These are phyloP conservation scores for Pelargonium myrrhifolium DNA, from an alignment of 441 rosid species.

Conservation along the genomic window DNA sequence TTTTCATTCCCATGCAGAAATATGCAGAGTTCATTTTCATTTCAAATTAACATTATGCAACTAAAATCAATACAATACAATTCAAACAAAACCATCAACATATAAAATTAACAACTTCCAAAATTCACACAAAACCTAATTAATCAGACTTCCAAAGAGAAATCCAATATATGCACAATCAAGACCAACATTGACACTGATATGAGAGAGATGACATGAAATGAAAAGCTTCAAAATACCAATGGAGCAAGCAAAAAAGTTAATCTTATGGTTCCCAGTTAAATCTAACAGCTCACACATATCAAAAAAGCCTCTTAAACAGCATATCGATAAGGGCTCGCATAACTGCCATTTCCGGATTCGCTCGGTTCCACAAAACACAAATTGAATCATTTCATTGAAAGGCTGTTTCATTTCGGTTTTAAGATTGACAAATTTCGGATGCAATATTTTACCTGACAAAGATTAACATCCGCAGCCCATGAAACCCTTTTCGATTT, in stretches of 20 bases:
- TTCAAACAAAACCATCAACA: not conserved
- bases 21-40: not conserved
- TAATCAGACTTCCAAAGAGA: not conserved
- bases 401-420: not conserved
- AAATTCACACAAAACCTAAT: not conserved
- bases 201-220: not conserved
- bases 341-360: not conserved
- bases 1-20: not conserved
- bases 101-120: not conserved
- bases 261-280: not conserved
- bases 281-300: not conserved
- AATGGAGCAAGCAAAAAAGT: not conserved
- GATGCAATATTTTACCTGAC: constrained; percentile 61
- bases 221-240: constrained; percentile 5
- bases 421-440: not conserved
- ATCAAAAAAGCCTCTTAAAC: not conserved
- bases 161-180: not conserved
- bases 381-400: not conserved
- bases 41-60: not conserved
- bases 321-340: constrained; percentile 12
- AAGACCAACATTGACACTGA: not conserved
- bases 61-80: not conserved
- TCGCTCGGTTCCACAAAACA: constrained; percentile 5
- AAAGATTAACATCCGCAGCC: constrained; percentile 90
- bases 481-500: constrained; percentile 83